A percentile compares a stretch with the other conserved stretches of the same genome.
phyloP scores from a whole-genome alignment of 257 asterid genomes.

The Verbena officinalis region DNA sequence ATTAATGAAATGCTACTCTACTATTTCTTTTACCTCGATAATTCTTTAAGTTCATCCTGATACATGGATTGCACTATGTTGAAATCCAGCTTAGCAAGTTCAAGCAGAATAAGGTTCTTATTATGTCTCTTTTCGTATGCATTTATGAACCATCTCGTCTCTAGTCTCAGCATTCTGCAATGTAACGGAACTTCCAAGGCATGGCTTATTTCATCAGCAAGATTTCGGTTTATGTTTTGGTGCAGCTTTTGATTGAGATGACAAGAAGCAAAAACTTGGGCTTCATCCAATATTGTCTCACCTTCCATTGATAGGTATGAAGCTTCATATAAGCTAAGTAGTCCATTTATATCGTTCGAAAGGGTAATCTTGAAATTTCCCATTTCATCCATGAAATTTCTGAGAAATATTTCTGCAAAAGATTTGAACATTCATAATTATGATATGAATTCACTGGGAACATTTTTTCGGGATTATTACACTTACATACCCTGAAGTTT shows the following conservation, averaged over 20 bases:
- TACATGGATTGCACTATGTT: conserved; percentile 37
- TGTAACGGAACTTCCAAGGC: conserved; percentile 42
- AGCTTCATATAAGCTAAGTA: conserved; percentile 43
- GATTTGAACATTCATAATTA: neutral
- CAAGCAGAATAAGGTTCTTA: conserved; percentile 31
- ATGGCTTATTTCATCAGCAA: conserved; percentile 27
- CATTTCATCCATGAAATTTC: conserved; percentile 29
- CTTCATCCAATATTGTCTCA: conserved; percentile 33
- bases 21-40: conserved; percentile 36
- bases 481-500: too few relatives aligned
- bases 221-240: conserved; percentile 15
- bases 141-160: conserved; percentile 37
- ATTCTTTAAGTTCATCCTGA: conserved; percentile 37
- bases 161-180: conserved; percentile 36
- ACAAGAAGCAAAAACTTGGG: conserved; percentile 19
- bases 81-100: conserved; percentile 45
- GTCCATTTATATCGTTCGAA: conserved; percentile 28
- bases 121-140: conserved; percentile 16
- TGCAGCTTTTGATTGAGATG: conserved; percentile 25
- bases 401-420: conserved; percentile 36
- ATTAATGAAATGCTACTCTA: too few relatives aligned
- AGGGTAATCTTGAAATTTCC: conserved; percentile 25
- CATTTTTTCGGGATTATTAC: too few relatives aligned
- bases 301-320: conserved; percentile 34
- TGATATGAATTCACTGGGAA: too few relatives aligned